Percentiles rank a stretch among this genome's conserved stretches.
These are phyloP conservation scores for Hortaea werneckii DNA, from an alignment of 2,329 filamentous ascomycete species.

Conservation along the genomic window DNA sequence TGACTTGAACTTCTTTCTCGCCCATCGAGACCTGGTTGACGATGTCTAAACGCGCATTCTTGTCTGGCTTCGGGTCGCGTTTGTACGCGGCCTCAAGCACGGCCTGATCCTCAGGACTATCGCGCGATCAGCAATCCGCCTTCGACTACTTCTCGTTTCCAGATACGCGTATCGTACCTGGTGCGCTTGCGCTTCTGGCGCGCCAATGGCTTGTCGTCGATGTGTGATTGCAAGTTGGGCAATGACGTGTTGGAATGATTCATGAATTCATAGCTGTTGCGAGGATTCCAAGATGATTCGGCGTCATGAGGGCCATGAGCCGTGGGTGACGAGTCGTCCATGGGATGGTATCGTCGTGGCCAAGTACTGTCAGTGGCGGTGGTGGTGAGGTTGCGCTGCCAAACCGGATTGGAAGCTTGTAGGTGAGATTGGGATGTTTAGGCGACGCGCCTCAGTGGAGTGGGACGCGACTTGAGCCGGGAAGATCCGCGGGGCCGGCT, in stretches of 20 bases:
- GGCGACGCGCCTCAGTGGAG: no score
- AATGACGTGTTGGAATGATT: conserved; percentile 49
- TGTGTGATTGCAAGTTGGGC: conserved; percentile 39
- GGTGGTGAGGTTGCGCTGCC: no score
- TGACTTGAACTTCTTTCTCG: conserved; percentile 93
- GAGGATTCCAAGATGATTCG: no score
- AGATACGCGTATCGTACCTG: conserved; percentile 28
- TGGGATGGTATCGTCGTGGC: no score
- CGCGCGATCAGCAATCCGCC: not conserved
- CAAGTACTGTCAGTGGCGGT: no score
- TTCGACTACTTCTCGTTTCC: not conserved
- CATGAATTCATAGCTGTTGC: conserved; percentile 42
- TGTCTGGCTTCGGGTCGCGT: conserved; percentile 83
- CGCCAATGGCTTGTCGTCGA: conserved; percentile 50
- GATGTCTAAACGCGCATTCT: conserved; percentile 72
- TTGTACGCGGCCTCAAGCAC: conserved; percentile 79
- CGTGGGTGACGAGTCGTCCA: no score
- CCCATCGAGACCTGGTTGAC: conserved; percentile 77
- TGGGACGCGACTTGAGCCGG: no score
- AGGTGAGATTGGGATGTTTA: no score
- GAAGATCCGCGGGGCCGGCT: no score
- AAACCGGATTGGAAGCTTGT: no score
- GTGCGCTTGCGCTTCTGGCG: conserved; percentile 53
- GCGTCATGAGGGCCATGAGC: no score
- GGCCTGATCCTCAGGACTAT: conserved; percentile 76